A percentile compares a stretch with the other conserved stretches of the same genome.
These are phyloP conservation scores for Penstemon newberryi DNA, from an alignment of 257 asterid genomes.

Conservation along the genomic window DNA sequence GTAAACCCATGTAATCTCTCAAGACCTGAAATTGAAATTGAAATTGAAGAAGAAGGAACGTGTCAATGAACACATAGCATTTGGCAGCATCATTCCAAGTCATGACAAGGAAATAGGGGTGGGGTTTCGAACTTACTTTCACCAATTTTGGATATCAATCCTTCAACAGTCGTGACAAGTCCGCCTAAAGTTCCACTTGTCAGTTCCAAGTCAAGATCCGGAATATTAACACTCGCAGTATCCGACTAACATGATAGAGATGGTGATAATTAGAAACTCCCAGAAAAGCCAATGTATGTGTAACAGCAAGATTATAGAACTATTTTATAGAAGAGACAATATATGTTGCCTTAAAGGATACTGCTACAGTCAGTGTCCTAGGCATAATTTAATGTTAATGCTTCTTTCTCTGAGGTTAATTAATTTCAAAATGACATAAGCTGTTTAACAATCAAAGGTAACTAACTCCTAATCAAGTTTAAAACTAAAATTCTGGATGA, in stretches of 20 bases:
- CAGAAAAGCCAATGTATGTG: not conserved
- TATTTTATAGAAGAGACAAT: no score
- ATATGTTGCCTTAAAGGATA: no score
- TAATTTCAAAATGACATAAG: no score
- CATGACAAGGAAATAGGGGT: not conserved
- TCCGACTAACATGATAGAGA: constrained; percentile 63
- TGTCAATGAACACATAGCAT: no score
- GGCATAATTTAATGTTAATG: no score
- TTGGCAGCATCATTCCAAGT: not conserved
- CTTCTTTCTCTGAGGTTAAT: no score
- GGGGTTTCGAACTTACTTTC: constrained; percentile 58
- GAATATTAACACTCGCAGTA: constrained; percentile 74
- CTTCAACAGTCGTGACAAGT: constrained; percentile 90
- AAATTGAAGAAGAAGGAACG: constrained; percentile 19
- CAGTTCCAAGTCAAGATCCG: constrained; percentile 89
- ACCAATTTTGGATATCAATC: constrained; percentile 76
- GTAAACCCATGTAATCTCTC: constrained; percentile 85
- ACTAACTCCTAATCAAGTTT: no score
- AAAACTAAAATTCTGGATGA: no score
- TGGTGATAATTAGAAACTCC: constrained; percentile 24
- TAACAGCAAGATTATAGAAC: not conserved
- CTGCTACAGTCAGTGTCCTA: not conserved
- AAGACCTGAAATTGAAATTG: constrained; percentile 57
- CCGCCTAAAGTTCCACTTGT: constrained; percentile 92
- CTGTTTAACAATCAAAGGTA: no score